Base-by-base conservation (phyloP, 2,329 filamentous ascomycete species). In the Dactylonectria estremocensis region DNA sequence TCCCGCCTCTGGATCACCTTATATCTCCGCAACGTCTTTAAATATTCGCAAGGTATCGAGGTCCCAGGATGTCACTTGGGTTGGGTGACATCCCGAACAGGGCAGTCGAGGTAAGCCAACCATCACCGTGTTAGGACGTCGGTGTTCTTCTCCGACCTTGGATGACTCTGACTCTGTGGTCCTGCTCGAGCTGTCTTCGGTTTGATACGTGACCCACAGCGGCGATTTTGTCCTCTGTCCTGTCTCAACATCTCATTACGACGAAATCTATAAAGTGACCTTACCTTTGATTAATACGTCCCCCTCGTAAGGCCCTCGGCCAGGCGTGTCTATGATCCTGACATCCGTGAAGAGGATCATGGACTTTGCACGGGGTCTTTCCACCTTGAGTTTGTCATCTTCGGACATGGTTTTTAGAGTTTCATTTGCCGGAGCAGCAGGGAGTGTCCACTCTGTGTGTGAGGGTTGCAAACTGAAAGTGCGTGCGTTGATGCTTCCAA, bases 81-180 rank as follows among this genome's bases (percentile, higher is more conserved):
- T 28, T 7, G 24, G 24, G 7, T 28, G 24, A 7, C 24, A 28
- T 28, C 24, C 24, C 4, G 24, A 28, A 28, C 24, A 28, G 24
- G 7, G 4, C 4, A 28, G 4, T 28, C 7, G 24, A 28, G 24
- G 24, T 28, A 7, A 28, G 24, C 4, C 24, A 64, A 1, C 49
- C 61, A 53, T 71, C 69, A 43, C 69, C 67, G 1, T 65, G 48
- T 2, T 67, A 64, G 4, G 67, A 71, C 67, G 69, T 71, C 6
- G 69, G 61, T 11, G 67, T 69, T 18, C 69, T 55, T 3, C 69
- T 67, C 35, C 49, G 49, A 1, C 67, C 69, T 3, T 69, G 52
- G 7, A 71, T 60, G 1, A 71, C 54, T 2, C 64, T 49, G 14
- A 71, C 64, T 3, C 7, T n/a, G 5, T 56, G 62, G 40, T 65